These are phyloP conservation scores for Dictyostelium purpureum DNA, from an alignment of 78 protist species.

Conservation along the genomic window DNA sequence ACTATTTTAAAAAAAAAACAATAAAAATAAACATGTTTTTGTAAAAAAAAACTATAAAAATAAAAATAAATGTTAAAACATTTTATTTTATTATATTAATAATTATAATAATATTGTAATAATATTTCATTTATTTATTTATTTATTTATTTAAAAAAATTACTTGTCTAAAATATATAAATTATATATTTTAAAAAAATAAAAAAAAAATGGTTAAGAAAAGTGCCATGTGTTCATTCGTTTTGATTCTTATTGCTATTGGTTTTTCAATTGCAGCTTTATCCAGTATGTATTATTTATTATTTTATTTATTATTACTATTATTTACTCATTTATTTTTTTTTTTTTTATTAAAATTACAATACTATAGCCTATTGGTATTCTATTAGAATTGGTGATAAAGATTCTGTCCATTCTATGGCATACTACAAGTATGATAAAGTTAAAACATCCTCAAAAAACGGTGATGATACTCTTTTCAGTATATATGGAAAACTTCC, in stretches of 20 bases:
- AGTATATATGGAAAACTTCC: too few species aligned
- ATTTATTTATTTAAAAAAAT: neutral
- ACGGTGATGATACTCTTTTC: too few species aligned
- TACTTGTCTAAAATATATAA: neutral
- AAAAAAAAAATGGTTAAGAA: neutral
- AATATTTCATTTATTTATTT: neutral
- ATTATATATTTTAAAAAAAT: neutral
- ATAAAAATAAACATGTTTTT: neutral
- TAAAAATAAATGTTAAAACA: neutral
- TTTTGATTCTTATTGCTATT: neutral
- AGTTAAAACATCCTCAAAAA: neutral
- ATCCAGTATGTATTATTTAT: neutral
- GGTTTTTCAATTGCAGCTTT: neutral
- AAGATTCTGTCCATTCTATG: neutral
- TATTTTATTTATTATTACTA: neutral
- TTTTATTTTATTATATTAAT: neutral
- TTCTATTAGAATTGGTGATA: neutral
- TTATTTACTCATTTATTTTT: too few species aligned
- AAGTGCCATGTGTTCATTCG: neutral
- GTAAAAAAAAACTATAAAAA: neutral
- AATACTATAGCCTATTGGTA: neutral
- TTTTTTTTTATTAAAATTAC: neutral
- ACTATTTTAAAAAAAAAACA: neutral
- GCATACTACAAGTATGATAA: neutral
- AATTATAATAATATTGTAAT: neutral